Base-by-base conservation (phyloP, 1,284 basidiomycete genomes). In the Cutaneotrichosporon mucoides region DNA sequence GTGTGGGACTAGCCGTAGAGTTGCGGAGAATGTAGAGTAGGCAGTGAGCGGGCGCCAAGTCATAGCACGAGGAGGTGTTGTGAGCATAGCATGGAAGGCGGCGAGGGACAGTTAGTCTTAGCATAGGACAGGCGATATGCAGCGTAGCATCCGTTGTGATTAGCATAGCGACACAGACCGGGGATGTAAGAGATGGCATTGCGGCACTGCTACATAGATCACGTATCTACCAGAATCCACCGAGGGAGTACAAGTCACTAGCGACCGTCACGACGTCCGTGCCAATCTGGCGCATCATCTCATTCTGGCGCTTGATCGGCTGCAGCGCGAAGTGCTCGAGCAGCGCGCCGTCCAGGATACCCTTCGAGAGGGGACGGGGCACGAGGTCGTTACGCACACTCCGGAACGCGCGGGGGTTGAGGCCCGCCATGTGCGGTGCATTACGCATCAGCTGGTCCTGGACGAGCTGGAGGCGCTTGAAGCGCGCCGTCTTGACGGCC, bases 341-440 rank as follows among this genome's bases (percentile, higher is more conserved):
- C 10, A 98, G 79, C 60, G 86, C 87, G 0, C 90, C 94, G 69
- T 98, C 95, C 35, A 98, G 76, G 2, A 97, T 84, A 4, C 93
- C 92, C 67, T 87, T 91, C 1, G 85, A 84, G 10, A 97, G 79
- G 0, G 92, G 88, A 65, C 89, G 88, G 0, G 92, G 88, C 0
- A 91, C 85, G 52, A 82, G 83, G 61, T 96, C 92, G 70, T 98
- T 98, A 47, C 87, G 85, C 1, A 96, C 94, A 65, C 90, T 88
- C 44, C 94, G 84, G 80, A 90, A 90, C 1, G 88, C 90, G 65
- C 86, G 88, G 2, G 95, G 95, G 72, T 99, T 98, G 42, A 98
- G 81, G 2, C 90, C 93, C 5, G 90, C 92, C 13, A 88, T 82
- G 73, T 98, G 95, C 70, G 92, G 91, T 10, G 97, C 86, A 65